Evolutionary conservation across 140 eudicot genomes (phyloP), one percentile per base, ranked within the genome.

Genomic region (Anethum foeniculum): DNA sequence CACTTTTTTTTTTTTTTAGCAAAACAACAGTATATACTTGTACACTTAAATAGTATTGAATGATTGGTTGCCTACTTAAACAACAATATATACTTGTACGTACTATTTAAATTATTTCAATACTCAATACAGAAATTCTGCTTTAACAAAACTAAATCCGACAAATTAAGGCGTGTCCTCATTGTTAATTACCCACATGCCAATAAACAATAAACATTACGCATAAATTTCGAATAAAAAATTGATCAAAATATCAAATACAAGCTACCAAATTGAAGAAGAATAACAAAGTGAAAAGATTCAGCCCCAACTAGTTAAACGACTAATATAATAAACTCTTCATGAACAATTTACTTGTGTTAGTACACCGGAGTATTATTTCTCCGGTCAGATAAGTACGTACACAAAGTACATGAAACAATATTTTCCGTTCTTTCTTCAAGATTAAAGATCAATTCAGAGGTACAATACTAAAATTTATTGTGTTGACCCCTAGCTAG

Each of bases 381-480:
- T n/a, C 28, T 62, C 69, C 69, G 69, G 69, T 25, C 34, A 62
- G 69, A 62, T 3, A 32, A 62, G 69, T 62, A 25, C 69, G 34
- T 62, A 25, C 69, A 62, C 69, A 25, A 25, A 62, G 34, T 62
- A 62, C 69, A 62, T 62, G 69, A 62, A 25, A 62, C 34, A 25
- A 62, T n/a, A 9, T 25, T 10, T 10, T 62, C 4, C 18, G 34
- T 62, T 25, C 69, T 62, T 28, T 25, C 3, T 9, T 62, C 69
- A 62, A n/a, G 34, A 62, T 62, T 62, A n/a, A 62, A 62, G 34
- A 62, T 62, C 18, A 62, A 18, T 21, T 39, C 30, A 39, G 51
- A 72, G 25, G 32, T 72, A n/a, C 48, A 39, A 43, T 16, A 25
- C 74, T 67, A 67, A 67, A 60, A 43, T 79, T 73, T 65, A 84